A percentile compares a stretch with the other conserved stretches of the same genome.
These are phyloP conservation scores for Myxozyma vanderwaltii DNA, from an alignment of 805 yeast species.

Conservation along the genomic window DNA sequence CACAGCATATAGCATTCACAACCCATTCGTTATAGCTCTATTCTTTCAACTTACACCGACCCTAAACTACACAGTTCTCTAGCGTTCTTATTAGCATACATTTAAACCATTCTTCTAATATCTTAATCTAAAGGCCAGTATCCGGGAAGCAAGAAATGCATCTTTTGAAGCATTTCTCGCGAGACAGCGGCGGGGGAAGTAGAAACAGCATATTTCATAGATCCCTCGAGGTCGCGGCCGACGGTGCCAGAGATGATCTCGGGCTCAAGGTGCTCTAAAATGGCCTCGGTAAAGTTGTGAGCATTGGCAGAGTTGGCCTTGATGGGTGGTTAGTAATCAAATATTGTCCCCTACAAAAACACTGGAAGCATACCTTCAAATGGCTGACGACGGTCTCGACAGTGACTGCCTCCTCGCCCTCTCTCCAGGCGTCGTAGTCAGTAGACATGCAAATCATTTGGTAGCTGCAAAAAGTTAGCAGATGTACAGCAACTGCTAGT, in stretches of 20 bases:
- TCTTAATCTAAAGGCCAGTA: conserved; percentile 49
- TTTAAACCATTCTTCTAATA: no score
- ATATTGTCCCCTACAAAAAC: background rate
- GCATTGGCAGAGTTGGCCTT: conserved; percentile 86
- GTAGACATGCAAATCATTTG: conserved; percentile 99
- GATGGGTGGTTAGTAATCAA: background rate
- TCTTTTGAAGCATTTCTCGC: conserved; percentile 69
- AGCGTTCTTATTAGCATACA: no score
- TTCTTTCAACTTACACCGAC: background rate
- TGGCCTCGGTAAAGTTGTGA: conserved; percentile 66
- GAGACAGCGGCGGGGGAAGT: conserved; percentile 75
- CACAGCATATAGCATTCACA: no score
- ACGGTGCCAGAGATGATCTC: conserved; percentile 57
- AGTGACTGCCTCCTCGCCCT: conserved; percentile 91
- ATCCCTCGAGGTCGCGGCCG: conserved; percentile 71
- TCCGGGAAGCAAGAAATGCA: conserved; percentile 88
- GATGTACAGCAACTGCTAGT: background rate
- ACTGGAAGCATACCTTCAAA: conserved; percentile 46
- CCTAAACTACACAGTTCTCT: no score
- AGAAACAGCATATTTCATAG: conserved; percentile 79
- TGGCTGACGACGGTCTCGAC: conserved; percentile 96
- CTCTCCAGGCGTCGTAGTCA: conserved; percentile 98
- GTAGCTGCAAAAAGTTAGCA: conserved; percentile 47
- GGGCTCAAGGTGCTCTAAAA: conserved; percentile 70
- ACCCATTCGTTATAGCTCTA: background rate